Percentiles rank a stretch among this genome's conserved stretches.
Conservation (phyloP, 177 flowering plant species). For the Vitis hybrid region DNA sequence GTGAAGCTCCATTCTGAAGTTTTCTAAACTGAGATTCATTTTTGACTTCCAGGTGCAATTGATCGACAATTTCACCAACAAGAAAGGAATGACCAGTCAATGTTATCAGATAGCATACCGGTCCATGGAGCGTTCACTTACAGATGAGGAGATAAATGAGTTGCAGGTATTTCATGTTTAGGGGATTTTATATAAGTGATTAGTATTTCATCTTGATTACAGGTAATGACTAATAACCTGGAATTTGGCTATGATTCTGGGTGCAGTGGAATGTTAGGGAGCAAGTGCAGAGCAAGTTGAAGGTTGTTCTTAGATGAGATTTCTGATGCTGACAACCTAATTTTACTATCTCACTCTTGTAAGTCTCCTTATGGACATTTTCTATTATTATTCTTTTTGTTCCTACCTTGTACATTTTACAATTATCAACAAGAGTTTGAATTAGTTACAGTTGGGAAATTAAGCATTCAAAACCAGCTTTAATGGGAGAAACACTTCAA, state of each 20-base stretch:
- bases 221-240: background rate
- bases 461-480: too few relatives aligned
- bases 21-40: too few relatives aligned
- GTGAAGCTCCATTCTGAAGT: too few relatives aligned
- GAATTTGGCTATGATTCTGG: constrained; percentile 2
- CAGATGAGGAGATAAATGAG: constrained; percentile 67
- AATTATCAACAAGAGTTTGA: too few relatives aligned
- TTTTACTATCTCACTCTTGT: too few relatives aligned
- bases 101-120: constrained; percentile 87
- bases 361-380: too few relatives aligned
- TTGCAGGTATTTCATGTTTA: constrained; percentile 61
- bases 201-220: background rate
- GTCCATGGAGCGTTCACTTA: constrained; percentile 96
- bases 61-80: constrained; percentile 90
- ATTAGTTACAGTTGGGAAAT: too few relatives aligned
- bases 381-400: too few relatives aligned
- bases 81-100: constrained; percentile 96
- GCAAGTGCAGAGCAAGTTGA: constrained; percentile 55
- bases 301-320: constrained; percentile 51
- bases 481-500: too few relatives aligned
- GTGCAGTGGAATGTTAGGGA: constrained; percentile 73
- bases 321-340: background rate
- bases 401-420: too few relatives aligned
- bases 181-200: background rate
- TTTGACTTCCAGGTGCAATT: constrained; percentile 49